Conservation (phyloP, 768 basidiomycete species). For the Dioszegia crocea region DNA sequence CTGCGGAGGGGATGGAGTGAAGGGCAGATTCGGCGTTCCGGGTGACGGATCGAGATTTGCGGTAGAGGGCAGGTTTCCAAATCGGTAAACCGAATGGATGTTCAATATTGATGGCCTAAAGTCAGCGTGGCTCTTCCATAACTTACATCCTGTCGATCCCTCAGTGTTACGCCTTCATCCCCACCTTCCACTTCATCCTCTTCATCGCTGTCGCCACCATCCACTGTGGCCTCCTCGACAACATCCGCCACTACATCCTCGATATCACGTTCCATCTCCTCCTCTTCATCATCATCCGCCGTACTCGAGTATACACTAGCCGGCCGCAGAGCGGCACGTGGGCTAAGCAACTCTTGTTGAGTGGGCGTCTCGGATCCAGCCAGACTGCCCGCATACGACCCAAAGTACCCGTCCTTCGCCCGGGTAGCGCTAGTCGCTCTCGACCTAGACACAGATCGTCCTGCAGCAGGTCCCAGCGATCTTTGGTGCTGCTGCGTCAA, state of each 20-base stretch:
- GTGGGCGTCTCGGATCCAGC: conserved; percentile 25
- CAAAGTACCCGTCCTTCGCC: conserved; percentile 26
- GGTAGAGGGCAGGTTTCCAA: conserved; percentile 99
- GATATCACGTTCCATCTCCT: conserved; percentile 19
- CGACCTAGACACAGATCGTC: conserved; percentile 30
- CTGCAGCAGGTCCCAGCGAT: conserved; percentile 7
- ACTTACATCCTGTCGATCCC: conserved; percentile 84
- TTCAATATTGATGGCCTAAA: conserved; percentile 78
- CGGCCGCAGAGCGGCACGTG: conserved; percentile 27
- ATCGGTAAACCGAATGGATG: conserved; percentile 98
- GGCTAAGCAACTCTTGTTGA: conserved; percentile 24
- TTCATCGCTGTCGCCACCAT: conserved; percentile 23
- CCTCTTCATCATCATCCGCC: conserved; percentile 43
- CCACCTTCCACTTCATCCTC: conserved; percentile 37
- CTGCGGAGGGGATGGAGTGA: conserved; percentile 84
- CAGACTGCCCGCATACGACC: conserved; percentile 12
- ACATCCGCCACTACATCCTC: conserved; percentile 41
- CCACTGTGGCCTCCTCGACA: conserved; percentile 25
- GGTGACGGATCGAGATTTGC: conserved; percentile 92
- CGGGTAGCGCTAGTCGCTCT: conserved; percentile 23
- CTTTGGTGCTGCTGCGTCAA: conserved; percentile 18
- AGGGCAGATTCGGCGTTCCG: conserved; percentile 92
- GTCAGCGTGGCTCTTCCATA: conserved; percentile 6
- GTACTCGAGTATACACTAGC: conserved; percentile 33
- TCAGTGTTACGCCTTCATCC: conserved; percentile 89